phyloP scores from a whole-genome alignment of 176 grass and related monocot species.

The Triticum monococcum region DNA sequence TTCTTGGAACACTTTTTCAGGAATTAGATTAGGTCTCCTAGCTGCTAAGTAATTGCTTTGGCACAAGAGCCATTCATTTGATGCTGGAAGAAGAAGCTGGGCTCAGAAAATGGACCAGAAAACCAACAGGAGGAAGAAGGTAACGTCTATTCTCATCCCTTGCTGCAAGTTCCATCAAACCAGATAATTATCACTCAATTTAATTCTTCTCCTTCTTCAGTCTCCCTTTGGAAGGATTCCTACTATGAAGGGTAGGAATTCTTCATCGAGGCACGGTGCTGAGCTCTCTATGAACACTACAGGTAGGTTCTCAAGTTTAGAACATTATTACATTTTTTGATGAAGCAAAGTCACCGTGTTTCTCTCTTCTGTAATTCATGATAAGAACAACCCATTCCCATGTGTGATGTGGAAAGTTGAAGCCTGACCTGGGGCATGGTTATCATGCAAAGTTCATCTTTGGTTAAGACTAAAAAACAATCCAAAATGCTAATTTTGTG shows the following conservation, averaged over 20 bases:
- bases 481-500: not conserved
- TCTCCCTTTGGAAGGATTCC: conserved; percentile 26
- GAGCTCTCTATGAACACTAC: not conserved
- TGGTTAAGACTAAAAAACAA: not conserved
- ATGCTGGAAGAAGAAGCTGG: not conserved
- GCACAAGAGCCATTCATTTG: not conserved
- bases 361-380: not conserved
- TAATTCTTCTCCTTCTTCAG: not conserved
- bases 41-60: not conserved
- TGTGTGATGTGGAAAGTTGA: not conserved
- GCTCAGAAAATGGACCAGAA: conserved; percentile 34
- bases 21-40: not conserved
- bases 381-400: not conserved
- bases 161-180: not conserved
- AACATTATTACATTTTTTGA: not conserved
- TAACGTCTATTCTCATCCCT: not conserved
- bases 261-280: not conserved
- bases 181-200: not conserved
- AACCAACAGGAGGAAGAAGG: conserved; percentile 43
- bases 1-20: conserved; percentile 17
- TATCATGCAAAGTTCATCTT: conserved; percentile 4
- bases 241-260: not conserved
- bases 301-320: conserved; percentile 20
- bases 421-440: not conserved
- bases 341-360: not conserved